Conservation (phyloP, 2,329 filamentous ascomycete genomes). For the Scopulariopsis brevicaulis region DNA sequence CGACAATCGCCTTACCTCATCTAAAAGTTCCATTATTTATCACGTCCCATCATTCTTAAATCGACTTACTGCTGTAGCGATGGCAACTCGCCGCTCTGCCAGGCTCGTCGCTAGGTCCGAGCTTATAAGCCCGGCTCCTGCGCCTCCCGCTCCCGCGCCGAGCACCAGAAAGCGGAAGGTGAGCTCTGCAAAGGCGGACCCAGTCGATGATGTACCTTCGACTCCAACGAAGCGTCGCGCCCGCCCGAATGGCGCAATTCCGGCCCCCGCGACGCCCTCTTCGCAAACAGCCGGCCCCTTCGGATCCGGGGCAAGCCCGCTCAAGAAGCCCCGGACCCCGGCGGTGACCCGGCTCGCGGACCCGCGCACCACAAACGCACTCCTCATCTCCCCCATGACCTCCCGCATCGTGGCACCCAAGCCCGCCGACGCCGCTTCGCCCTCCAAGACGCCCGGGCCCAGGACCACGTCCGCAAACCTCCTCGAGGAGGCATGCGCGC, state of each 20-base stretch:
- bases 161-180: background rate
- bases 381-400: conserved; percentile 57
- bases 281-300: background rate
- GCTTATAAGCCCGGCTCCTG: background rate
- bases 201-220: background rate
- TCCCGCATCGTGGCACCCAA: conserved; percentile 47
- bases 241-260: background rate
- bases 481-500: conserved; percentile 62
- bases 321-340: background rate
- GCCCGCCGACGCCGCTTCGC: conserved; percentile 13
- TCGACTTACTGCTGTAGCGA: background rate
- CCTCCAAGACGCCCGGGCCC: conserved; percentile 16
- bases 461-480: conserved; percentile 56
- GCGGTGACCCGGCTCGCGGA: conserved; percentile 1
- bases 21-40: too few species aligned
- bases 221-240: background rate
- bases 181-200: background rate
- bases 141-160: background rate
- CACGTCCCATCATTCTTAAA: too few species aligned
- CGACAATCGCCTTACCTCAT: too few species aligned
- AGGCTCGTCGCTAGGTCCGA: background rate
- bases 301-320: background rate
- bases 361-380: conserved; percentile 1
- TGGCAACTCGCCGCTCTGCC: conserved; percentile 4
- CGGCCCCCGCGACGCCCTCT: background rate